Evolutionary conservation across 345 rosid species (phyloP), one percentile per base, ranked within the genome.

Genomic region (Trapa incisa): DNA sequence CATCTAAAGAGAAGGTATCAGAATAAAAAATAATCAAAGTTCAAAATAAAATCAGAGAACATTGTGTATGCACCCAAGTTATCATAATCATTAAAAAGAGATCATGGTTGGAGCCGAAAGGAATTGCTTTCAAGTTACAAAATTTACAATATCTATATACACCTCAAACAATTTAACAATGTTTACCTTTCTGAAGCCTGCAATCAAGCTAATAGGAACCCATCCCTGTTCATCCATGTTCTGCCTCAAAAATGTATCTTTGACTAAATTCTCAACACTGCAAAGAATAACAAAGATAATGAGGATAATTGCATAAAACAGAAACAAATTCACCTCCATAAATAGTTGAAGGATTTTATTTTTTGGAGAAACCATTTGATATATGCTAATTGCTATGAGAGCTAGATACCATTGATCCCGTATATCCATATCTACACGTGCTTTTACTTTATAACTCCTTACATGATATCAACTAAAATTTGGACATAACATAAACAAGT

Each of bases 201-300:
- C 96, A 66, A 93, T 80, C 73, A 84, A 75, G 61, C 70, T 71
- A 66, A 93, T 75, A 22, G 85, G 79, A 70, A 80, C 92, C 94
- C 89, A 93, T 66, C 98, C 98, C 67, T 86, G 91, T 10, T 83
- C 92, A 86, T 93, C 89, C 98, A 91, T 90, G 74, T 77, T 77
- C 67, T 81, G 81, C 73, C 97, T 85, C 84, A 93, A 83, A 82
- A 69, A 91, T 69, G 76, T 78, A 78, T 93, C 98, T 73, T 71
- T 82, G 64, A 85, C 70, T 78, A 93, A 81, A 80, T 93, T 93
- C 41, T 83, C 92, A 67, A 83, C 78, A 80, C 98, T 93, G 89
- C 81, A 88, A 48, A 12, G 22, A 50, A 50, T 13, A 50, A 50
- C 22, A 50, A 50, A 74, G 37, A 73, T 74, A 50, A 68, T n/a